Percentiles rank a stretch among this genome's conserved stretches.
These are phyloP conservation scores for Adenanthera pavonina DNA, from an alignment of 306 rosid genomes.

Conservation along the genomic window DNA sequence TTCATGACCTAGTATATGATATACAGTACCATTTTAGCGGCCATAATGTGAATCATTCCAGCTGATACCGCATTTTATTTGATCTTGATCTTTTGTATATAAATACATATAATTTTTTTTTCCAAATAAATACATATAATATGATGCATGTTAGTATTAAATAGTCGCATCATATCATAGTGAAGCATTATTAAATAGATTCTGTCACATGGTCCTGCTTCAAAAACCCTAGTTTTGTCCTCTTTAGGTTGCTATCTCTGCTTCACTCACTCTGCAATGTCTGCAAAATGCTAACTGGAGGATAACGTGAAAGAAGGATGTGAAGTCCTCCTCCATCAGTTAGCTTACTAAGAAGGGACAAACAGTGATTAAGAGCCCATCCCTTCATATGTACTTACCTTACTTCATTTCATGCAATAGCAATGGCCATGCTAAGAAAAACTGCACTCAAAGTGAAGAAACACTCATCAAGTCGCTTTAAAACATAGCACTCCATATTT, in stretches of 20 bases:
- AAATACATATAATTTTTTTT: not conserved
- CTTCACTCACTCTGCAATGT: conserved; percentile 3
- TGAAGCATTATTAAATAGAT: conserved; percentile 1
- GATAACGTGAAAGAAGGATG: not conserved
- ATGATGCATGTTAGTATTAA: conserved; percentile 1
- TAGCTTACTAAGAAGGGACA: conserved; percentile 45
- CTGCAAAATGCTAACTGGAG: conserved; percentile 1
- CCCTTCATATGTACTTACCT: not conserved
- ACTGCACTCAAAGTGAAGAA: conserved; percentile 33
- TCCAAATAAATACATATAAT: not conserved
- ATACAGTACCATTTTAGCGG: not conserved
- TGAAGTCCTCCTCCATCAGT: conserved; percentile 8
- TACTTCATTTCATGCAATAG: conserved; percentile 27
- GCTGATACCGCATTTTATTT: not conserved
- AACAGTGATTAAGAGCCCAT: conserved; percentile 1
- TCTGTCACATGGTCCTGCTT: not conserved
- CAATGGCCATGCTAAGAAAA: not conserved
- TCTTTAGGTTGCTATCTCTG: conserved; percentile 19
- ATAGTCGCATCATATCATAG: not conserved
- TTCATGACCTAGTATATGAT: not conserved
- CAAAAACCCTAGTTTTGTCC: conserved; percentile 20
- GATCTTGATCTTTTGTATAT: not conserved
- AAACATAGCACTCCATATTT: conserved; percentile 13
- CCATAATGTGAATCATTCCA: conserved; percentile 17
- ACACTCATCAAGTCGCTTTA: conserved; percentile 26